These are phyloP conservation scores for Penicillium concentricum DNA, from an alignment of 2,329 filamentous ascomycete genomes.

Conservation along the genomic window DNA sequence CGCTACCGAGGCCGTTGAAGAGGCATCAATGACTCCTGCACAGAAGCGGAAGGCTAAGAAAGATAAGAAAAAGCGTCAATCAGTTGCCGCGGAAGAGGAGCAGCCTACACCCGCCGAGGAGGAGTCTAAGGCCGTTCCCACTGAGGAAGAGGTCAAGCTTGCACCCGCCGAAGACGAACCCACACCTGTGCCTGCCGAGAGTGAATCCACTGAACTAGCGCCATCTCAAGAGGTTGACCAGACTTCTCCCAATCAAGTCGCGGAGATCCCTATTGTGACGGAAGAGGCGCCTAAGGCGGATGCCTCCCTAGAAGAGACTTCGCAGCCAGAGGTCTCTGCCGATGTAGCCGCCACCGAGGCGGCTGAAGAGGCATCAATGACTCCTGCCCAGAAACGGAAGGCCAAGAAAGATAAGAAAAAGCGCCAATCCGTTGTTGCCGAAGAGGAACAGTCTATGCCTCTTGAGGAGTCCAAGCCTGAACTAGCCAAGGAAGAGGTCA, in stretches of 20 bases:
- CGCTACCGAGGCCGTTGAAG: neutral
- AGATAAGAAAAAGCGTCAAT: slow-evolving; percentile 23
- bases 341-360: neutral
- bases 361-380: slow-evolving; percentile 10
- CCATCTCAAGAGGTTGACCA: neutral
- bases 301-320: neutral
- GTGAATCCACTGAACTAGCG: neutral
- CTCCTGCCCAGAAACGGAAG: slow-evolving; percentile 19
- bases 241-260: too few species aligned
- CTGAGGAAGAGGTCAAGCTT: neutral
- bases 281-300: neutral
- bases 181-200: neutral
- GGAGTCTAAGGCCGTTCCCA: neutral
- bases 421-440: slow-evolving; percentile 12
- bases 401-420: slow-evolving; percentile 27
- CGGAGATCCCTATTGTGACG: neutral
- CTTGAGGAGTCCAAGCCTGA: slow-evolving; percentile 2
- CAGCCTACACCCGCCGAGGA: slow-evolving; percentile 3
- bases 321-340: neutral
- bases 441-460: neutral
- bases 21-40: neutral
- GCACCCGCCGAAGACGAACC: neutral
- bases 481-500: neutral
- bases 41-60: slow-evolving; percentile 23
- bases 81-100: neutral